phyloP scores from a whole-genome alignment of 345 rosid genomes.

The Brassica nigra region DNA sequence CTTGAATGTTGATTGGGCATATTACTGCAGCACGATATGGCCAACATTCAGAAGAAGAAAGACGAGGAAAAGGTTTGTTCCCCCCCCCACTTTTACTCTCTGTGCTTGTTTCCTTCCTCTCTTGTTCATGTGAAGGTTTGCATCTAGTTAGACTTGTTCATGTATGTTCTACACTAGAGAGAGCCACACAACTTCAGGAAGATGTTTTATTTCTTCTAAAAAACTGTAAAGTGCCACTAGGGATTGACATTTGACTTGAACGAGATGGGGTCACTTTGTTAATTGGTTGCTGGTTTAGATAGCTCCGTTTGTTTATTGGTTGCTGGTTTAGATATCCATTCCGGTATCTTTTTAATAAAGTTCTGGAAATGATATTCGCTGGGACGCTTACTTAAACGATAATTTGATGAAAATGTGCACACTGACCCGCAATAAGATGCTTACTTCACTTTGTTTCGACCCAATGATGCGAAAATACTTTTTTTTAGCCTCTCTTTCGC shows the following conservation, averaged over 20 bases:
- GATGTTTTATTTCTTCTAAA: too few species aligned
- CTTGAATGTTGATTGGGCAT: slow-evolving; percentile 7
- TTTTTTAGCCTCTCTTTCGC: not conserved
- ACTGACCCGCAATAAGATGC: not conserved
- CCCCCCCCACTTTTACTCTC: not conserved
- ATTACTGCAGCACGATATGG: slow-evolving; percentile 52
- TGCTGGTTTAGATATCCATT: not conserved
- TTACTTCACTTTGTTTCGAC: too few species aligned
- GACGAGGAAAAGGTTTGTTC: slow-evolving; percentile 61
- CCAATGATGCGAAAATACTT: not conserved
- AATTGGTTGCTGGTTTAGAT: not conserved
- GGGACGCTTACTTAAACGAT: not conserved
- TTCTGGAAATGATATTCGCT: not conserved
- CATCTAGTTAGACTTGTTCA: not conserved
- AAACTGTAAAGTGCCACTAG: not conserved
- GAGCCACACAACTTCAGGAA: not conserved
- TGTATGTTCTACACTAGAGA: not conserved
- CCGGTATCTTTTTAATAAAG: not conserved
- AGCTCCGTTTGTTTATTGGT: too few species aligned
- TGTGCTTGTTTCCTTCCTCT: not conserved
- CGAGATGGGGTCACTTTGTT: not conserved
- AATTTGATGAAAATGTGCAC: not conserved
- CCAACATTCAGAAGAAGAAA: slow-evolving; percentile 72
- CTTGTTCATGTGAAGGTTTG: not conserved
- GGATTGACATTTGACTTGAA: not conserved